Base-by-base conservation (phyloP, 1,139 yeast species). In the Saccharomyces hybrid region DNA sequence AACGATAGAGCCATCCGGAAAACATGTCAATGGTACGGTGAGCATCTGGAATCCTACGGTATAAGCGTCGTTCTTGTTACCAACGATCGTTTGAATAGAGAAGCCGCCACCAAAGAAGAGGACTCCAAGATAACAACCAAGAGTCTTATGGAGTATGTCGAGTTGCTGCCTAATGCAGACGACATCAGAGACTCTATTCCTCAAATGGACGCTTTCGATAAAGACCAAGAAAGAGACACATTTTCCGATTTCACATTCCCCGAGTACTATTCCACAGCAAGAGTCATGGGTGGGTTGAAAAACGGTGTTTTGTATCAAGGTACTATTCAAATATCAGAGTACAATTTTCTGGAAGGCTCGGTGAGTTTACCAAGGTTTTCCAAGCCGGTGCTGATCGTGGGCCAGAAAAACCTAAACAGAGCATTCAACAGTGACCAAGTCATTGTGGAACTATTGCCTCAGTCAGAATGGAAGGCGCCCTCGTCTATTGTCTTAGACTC, bases 351-450 rank as follows among this genome's bases (percentile, higher is more conserved):
- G 56, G 96, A 95, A 72, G 99, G 96, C 52, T 80, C 88, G 0
- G 85, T 95, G 4, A 80, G 82, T 53, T 81, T 88, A 1, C 76
- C 85, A 1, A 82, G 88, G 1, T 85, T 89, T 66, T 84, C 88
- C 51, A 86, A 84, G 65, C 98, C 98, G 1, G 77, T 95, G 51
- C 75, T 91, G 47, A 76, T 95, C 44, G 72, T 86, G 20, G 99
- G 99, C 0, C 79, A 93, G 49, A 88, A 87, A 63, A 84, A 85
- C 66, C 74, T 93, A 62, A 95, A 95, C 69, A 82, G 99, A 68
- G 88, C 95, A 0, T 90, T 93, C 71, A 88, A 88, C 63, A 90
- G 96, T 38, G 99, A 95, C 66, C 81, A 84, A 20, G 98, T 95
- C 16, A 88, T 90, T 51, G 90, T 95, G 4, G 98, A 95, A 71